Base-by-base conservation (phyloP, 805 yeast genomes). In the Priceomyces medius region DNA sequence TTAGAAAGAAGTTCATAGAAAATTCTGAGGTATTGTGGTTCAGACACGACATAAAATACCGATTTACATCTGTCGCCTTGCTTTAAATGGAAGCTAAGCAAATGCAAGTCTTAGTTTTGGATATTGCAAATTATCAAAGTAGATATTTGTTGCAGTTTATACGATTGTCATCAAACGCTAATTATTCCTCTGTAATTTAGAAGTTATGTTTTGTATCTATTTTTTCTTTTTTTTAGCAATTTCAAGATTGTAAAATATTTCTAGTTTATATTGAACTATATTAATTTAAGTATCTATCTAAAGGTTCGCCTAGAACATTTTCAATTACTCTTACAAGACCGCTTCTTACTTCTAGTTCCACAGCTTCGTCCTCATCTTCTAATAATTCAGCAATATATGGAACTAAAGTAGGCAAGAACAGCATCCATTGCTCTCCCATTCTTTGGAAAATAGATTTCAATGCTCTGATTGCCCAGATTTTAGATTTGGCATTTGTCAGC, bases 351-450 rank as follows among this genome's bases (percentile, higher is more conserved):
- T 89, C 97, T 57, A 79, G 61, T 63, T 93, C 98, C 21, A 93
- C 96, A 37, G 77, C 49, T 62, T 93, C 99, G 48, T 90, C 95
- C 45, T 93, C 98, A 59, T 90, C 98, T 58, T 93, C 99, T 47
- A 93, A 73, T 43, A 93, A 68, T 66, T 93, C 99, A 6, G 98
- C 97, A 61, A 93, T 88, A 45, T 88, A 77, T 24, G 99, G 99
- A 47, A 93, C 96, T 52, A 93, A 76, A 58, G 90, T 97, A 18
- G 99, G 99, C 53, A 93, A 73, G 70, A 86, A 75, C 24, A 84
- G 71, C 49, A 93, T 75, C 99, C 98, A 93, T 60, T 83, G 88
- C 55, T 93, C 98, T 41, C 98, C 97, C 54, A 89, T 84, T 70
- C 86, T 86, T 50, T 86, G 85, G 74, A 89, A 93, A 23, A 93